Conservation (phyloP, 2,329 filamentous ascomycete genomes). For the Zasmidium angulare region DNA sequence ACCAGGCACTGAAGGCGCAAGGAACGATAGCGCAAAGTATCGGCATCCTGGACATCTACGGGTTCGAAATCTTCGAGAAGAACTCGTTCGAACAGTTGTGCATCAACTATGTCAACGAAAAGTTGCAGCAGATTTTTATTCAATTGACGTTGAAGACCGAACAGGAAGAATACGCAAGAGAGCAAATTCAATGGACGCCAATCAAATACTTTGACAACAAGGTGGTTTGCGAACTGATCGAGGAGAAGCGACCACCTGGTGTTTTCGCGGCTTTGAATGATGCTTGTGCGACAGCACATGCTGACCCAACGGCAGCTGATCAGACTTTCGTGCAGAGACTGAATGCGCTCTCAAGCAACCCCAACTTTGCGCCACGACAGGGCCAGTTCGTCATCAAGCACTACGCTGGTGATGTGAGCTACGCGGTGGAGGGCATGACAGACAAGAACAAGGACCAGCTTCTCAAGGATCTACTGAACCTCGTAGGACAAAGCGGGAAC, state of each 20-base stretch:
- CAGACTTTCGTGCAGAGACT: constrained; percentile 92
- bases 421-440: constrained; percentile 93
- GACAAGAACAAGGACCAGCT: constrained; percentile 99
- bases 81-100: constrained; percentile 99
- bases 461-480: constrained; percentile 85
- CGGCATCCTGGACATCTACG: constrained; percentile 97
- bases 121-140: constrained; percentile 98
- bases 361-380: constrained; percentile 87
- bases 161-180: constrained; percentile 93
- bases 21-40: constrained; percentile 79
- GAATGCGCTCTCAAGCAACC: constrained; percentile 81
- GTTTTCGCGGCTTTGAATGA: constrained; percentile 96
- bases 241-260: constrained; percentile 84
- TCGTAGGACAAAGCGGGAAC: constrained; percentile 82
- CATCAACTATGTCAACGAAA: constrained; percentile 99
- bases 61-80: constrained; percentile 98
- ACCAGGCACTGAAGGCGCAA: constrained; percentile 79
- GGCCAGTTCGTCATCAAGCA: constrained; percentile 98
- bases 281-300: constrained; percentile 96
- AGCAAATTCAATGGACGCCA: constrained; percentile 97
- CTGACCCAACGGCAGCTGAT: constrained; percentile 90
- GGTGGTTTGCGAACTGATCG: constrained; percentile 95
- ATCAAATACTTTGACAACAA: constrained; percentile 99
- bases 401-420: constrained; percentile 94
- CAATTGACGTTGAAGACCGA: constrained; percentile 94